Percentiles rank a stretch among this genome's conserved stretches.
phyloP scores from a whole-genome alignment of 2,329 filamentous ascomycete genomes.

The Beauveria caledonica region DNA sequence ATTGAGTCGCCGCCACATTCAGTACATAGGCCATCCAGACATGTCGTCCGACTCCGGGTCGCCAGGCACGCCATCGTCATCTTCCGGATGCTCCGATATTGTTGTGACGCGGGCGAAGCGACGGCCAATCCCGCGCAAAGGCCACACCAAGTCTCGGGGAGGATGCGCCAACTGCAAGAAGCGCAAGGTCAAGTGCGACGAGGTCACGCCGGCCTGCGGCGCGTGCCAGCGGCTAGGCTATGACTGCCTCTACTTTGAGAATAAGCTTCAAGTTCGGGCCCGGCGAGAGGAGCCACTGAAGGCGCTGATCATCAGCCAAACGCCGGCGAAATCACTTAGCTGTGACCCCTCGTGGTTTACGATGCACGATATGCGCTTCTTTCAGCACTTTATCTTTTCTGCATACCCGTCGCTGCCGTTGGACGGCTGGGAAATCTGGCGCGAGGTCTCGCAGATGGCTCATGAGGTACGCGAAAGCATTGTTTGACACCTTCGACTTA shows the following conservation, averaged over 20 bases:
- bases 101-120: conserved; percentile 14
- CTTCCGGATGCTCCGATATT: neutral
- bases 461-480: conserved; percentile 22
- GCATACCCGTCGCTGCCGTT: conserved; percentile 35
- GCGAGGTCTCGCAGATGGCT: conserved; percentile 27
- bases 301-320: neutral
- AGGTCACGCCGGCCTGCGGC: conserved; percentile 26
- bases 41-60: conserved; percentile 2
- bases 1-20: too few species aligned
- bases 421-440: conserved; percentile 28
- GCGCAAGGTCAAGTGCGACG: conserved; percentile 38
- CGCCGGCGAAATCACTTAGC: conserved; percentile 12
- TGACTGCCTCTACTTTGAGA: conserved; percentile 25
- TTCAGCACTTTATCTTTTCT: conserved; percentile 42
- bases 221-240: conserved; percentile 29
- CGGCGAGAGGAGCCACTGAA: neutral
- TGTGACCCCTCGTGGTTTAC: conserved; percentile 25
- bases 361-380: conserved; percentile 40
- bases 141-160: conserved; percentile 26
- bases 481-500: neutral
- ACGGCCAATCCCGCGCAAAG: conserved; percentile 26
- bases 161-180: conserved; percentile 26
- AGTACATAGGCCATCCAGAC: neutral
- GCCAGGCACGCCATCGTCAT: conserved; percentile 3
- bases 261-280: neutral